A percentile compares a stretch with the other conserved stretches of the same genome.
Evolutionary conservation across 345 rosid species (phyloP).

Genomic region (Salix arbutifolia): DNA sequence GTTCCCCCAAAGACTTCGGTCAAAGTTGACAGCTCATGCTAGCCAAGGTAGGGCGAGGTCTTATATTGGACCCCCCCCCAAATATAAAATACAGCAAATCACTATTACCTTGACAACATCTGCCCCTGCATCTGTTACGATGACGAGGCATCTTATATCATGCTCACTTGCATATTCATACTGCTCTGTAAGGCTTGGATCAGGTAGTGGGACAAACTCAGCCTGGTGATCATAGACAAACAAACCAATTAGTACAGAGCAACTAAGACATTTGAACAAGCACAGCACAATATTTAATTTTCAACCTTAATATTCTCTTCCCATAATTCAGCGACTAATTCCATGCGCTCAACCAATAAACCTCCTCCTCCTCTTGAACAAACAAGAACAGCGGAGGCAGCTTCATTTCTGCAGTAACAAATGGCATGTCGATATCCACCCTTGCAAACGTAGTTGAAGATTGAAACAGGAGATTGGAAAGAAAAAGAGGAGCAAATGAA

Average conservation of each 20-base stretch:
- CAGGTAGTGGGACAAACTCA: conserved; percentile 74
- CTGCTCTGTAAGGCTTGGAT: conserved; percentile 96
- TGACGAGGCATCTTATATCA: conserved; percentile 80
- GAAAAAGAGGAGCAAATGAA: conserved; percentile 1
- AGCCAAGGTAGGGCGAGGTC: not conserved
- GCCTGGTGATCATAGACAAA: conserved; percentile 46
- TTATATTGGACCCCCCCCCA: no score
- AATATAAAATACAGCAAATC: not conserved
- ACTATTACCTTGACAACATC: conserved; percentile 69
- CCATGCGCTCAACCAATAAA: conserved; percentile 86
- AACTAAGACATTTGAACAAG: conserved; percentile 5
- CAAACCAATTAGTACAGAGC: conserved; percentile 13
- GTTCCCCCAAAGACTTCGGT: not conserved
- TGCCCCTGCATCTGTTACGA: conserved; percentile 67
- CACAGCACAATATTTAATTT: not conserved
- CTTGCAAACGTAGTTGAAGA: conserved; percentile 3
- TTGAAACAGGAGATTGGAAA: conserved; percentile 1
- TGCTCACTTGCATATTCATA: conserved; percentile 94
- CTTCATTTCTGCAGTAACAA: conserved; percentile 53
- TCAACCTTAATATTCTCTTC: conserved; percentile 79
- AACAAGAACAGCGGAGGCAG: conserved; percentile 59
- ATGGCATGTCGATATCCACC: not conserved
- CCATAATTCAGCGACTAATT: conserved; percentile 85
- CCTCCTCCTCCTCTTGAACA: conserved; percentile 99
- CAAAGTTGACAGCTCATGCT: not conserved